Conservation (phyloP, 2,329 filamentous ascomycete species). For the Trichoderma sp. region DNA sequence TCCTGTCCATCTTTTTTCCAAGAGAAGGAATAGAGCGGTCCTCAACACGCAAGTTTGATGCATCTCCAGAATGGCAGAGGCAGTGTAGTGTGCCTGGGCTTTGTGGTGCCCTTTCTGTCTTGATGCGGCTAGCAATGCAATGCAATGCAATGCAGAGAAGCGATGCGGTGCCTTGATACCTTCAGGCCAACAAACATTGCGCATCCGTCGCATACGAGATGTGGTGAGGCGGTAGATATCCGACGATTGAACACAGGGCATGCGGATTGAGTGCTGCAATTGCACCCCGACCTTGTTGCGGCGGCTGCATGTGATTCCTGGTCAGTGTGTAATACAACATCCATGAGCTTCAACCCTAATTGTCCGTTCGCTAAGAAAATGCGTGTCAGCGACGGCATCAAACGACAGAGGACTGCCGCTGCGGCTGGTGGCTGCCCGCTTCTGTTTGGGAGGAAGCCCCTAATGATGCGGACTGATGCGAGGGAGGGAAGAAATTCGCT, state of each 20-base stretch:
- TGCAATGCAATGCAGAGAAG: background rate
- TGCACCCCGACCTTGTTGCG: too few species aligned
- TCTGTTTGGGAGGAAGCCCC: background rate
- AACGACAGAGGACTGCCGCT: background rate
- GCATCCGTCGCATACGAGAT: slow-evolving; percentile 9
- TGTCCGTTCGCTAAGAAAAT: background rate
- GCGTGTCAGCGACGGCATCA: background rate
- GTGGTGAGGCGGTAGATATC: background rate
- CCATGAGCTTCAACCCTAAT: too few species aligned
- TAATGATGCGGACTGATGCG: background rate
- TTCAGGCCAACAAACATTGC: background rate
- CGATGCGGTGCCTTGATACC: background rate
- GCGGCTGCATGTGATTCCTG: background rate
- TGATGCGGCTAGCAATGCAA: background rate
- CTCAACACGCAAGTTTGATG: background rate
- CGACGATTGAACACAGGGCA: too few species aligned
- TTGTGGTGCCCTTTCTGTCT: background rate
- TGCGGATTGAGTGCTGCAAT: too few species aligned
- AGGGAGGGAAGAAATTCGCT: slow-evolving; percentile 10
- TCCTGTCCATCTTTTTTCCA: too few species aligned
- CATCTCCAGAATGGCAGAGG: background rate
- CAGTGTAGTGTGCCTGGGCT: background rate
- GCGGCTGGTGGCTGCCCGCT: background rate
- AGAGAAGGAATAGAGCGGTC: background rate
- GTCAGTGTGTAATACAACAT: background rate